Evolutionary conservation across 768 basidiomycete genomes (phyloP), one percentile per base, ranked within the genome.

Genomic region (Paxillus ammoniavirescens): DNA sequence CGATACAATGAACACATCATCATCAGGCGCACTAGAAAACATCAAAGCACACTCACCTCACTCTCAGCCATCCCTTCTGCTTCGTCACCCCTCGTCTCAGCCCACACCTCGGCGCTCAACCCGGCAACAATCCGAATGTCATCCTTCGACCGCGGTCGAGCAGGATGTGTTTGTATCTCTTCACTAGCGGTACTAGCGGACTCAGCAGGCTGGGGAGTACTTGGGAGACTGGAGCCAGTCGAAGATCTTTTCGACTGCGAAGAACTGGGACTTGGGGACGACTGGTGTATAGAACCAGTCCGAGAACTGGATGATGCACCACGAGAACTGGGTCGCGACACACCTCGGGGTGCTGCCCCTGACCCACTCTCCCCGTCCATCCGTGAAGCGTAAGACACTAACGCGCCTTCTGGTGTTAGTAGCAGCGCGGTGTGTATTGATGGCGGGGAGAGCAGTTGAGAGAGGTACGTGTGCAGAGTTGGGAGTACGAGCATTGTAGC

Each of bases 41-140:
- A 40, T 31, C 8, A 43, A 18, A 8, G 8, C 13, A 12, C 21
- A 67, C 75, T 61, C 60, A 89, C 89, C 80, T 91, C 89, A 66
- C 85, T 84, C 55, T 91, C 89, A 3, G 84, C 85, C 83, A 86
- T 87, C 15, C 86, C 87, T 17, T 63, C 62, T 5, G 41, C 57
- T 8, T 69, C 53, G 9, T 83, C 77, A 21, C 80, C 83, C 55
- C 75, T 77, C 26, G 84, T 87, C 69, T 91, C 89, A 47, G 82
- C 82, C 89, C 90, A 92, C 33, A 89, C 76, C 66, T 91, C 89
- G 9, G 82, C 81, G 40, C 82, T 82, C 30, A 92, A 70, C 14
- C 89, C 89, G 8, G 85, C 86, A 26, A 86, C 73, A 41, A 91
- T 80, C 49, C 86, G 81, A 43, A 91, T 78, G 49, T 87, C 83